Evolutionary conservation across 2,329 filamentous ascomycete genomes (phyloP).

Genomic region (Zymoseptoria tritici): DNA sequence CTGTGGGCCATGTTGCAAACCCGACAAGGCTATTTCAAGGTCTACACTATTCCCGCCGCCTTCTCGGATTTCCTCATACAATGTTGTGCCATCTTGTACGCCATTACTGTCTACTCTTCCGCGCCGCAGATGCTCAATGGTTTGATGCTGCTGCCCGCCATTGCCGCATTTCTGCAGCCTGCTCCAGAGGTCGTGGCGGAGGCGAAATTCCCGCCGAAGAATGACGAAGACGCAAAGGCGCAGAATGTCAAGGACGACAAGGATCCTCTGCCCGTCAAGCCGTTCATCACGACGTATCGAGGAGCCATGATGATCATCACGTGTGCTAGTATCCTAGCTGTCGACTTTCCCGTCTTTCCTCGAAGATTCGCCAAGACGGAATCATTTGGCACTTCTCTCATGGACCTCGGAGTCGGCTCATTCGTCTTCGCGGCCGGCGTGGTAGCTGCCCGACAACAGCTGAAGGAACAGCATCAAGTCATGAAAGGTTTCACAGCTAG

Average conservation of each 20-base stretch:
- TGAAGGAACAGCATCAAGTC: constrained; percentile 50
- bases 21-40: constrained; percentile 73
- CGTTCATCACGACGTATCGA: constrained; percentile 87
- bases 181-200: constrained; percentile 29
- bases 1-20: constrained; percentile 87
- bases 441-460: constrained; percentile 73
- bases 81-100: constrained; percentile 71
- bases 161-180: constrained; percentile 41
- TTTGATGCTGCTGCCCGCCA: constrained; percentile 64
- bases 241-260: constrained; percentile 19
- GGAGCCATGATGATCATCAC: constrained; percentile 88
- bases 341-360: constrained; percentile 90
- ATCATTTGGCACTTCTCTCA: constrained; percentile 98
- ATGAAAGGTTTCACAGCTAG: constrained; percentile 48
- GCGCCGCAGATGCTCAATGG: constrained; percentile 66
- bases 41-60: constrained; percentile 61
- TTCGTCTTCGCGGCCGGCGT: constrained; percentile 93
- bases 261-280: constrained; percentile 66
- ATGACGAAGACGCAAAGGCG: constrained; percentile 15
- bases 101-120: constrained; percentile 75
- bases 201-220: constrained; percentile 14
- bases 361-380: constrained; percentile 95
- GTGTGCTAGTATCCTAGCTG: constrained; percentile 86
- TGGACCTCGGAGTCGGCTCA: constrained; percentile 95
- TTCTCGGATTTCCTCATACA: constrained; percentile 82